Base-by-base conservation (phyloP, 768 basidiomycete species). In the Boletus vermiculosoides region DNA sequence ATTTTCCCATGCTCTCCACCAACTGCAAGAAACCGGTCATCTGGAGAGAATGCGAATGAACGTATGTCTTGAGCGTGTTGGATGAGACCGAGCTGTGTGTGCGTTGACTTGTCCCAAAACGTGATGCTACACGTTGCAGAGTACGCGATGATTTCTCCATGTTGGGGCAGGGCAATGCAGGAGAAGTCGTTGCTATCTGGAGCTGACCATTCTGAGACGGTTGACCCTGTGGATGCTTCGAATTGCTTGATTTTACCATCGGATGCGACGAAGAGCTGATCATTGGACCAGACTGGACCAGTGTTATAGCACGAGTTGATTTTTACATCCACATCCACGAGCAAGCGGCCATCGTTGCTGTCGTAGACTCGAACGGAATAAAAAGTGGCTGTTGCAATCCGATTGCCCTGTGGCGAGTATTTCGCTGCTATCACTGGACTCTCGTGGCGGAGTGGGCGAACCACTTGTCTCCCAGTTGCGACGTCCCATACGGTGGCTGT, bases 261-360 rank as follows among this genome's bases (percentile, higher is more conserved):
- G 9, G 54, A 49, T 16, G 42, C 5, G 16, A 40, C n/a, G 11
- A 62, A 47, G 11, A 61, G 39, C 2, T 58, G 52, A 18, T 50
- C 20, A 28, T 31, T n/a, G 5, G 22, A 48, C 60, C 59, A 60
- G 15, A 33, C 2, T 13, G 52, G 50, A 25, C 41, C 13, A 6
- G 28, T 11, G 40, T 62, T 63, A 40, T 10, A 33, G 0, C 0
- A 5, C 0, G 37, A 25, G 18, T 13, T 20, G 0, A 51, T 55
- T 5, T 3, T 0, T 1, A 31, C 34, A 5, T 3, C 2, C 10
- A 60, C 36, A 2, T 11, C 3, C 7, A 20, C 15, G 23, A 63
- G 50, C n/a, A 54, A 13, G 13, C 16, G 18, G 9, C 39, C 39
- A 2, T 40, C 11, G 10, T 40, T 40, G 39, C 39, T 40, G n/a